Base-by-base conservation (phyloP, 345 rosid species). In the Streptanthus diversifolius region DNA sequence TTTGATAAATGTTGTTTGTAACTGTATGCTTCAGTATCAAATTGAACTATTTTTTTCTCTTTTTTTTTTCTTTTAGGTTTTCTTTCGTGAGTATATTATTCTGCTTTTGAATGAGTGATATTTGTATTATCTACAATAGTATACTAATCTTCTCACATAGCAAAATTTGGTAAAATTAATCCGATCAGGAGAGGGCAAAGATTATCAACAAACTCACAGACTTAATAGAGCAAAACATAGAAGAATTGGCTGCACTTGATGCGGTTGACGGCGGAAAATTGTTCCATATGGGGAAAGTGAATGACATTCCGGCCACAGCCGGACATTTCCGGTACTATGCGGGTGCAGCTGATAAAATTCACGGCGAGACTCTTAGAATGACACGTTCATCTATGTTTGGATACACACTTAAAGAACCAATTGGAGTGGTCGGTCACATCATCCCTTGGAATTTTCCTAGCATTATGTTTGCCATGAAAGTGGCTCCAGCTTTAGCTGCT, bases 301-400 rank as follows among this genome's bases (percentile, higher is more conserved):
- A 4, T 0, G 98, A 90, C 12, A 83, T 90, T 61, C 98, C 97
- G 9, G 4, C 4, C 0, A 75, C 78, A 1, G 77, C 85, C 0
- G 19, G 7, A 6, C 17, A 12, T 24, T 72, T 91, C 9, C 85
- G 96, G 14, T 93, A 90, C 71, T 86, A 85, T 51, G 96, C 95
- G 0, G 98, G 98, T 21, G 96, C 95, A 2, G 96, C 98, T 0
- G 98, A 93, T 70, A 93, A 93, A 54, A 86, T 93, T 18, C 97
- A 91, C 6, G 98, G 98, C 1, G 86, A 85, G 33, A 87, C 83
- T 7, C 43, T 93, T 58, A 86, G 82, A 58, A 86, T 89, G 88
- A 80, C 91, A 0, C 43, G 83, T 0, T 80, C 69, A 51, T 40
- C 68, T 29, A n/a, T 86, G 44, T 93, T 89, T 0, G 98, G 86